These are phyloP conservation scores for Hygrophoropsis aurantiaca DNA, from an alignment of 768 basidiomycete species.

Conservation along the genomic window DNA sequence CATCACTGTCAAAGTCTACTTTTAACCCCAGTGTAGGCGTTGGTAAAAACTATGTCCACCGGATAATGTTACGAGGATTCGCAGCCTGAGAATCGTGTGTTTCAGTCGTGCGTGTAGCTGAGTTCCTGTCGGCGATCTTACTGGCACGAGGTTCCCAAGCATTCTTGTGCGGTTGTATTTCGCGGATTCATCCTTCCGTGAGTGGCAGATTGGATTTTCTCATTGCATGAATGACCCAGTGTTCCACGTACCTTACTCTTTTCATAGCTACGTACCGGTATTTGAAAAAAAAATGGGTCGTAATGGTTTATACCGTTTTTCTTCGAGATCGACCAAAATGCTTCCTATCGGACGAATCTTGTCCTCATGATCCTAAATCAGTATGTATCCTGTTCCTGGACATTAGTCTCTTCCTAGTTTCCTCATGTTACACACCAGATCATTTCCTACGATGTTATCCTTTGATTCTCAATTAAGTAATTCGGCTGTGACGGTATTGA, in stretches of 20 bases:
- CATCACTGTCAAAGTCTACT: slow-evolving; percentile 4
- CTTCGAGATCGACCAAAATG: slow-evolving; percentile 10
- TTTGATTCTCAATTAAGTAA: slow-evolving; percentile 13
- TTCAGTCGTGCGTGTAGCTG: not conserved
- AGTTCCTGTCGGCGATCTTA: slow-evolving; percentile 1
- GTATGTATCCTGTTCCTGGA: slow-evolving; percentile 11
- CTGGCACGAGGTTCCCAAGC: not conserved
- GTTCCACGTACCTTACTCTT: not conserved
- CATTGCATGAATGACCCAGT: not conserved
- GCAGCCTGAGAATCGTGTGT: slow-evolving; percentile 2
- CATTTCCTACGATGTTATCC: slow-evolving; percentile 12
- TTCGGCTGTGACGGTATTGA: slow-evolving; percentile 11
- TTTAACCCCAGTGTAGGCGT: slow-evolving; percentile 7
- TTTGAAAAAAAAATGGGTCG: not conserved
- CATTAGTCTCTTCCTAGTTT: slow-evolving; percentile 11
- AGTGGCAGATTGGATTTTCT: slow-evolving; percentile 3
- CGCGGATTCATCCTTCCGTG: slow-evolving; percentile 7
- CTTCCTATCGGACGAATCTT: slow-evolving; percentile 12
- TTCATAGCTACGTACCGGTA: slow-evolving; percentile 8
- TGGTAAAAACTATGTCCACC: slow-evolving; percentile 8
- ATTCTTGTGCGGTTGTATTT: not conserved
- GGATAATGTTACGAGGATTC: slow-evolving; percentile 3
- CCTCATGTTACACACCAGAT: slow-evolving; percentile 9
- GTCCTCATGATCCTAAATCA: slow-evolving; percentile 9
- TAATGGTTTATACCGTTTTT: slow-evolving; percentile 5